phyloP scores from a whole-genome alignment of 169 alveolate species.

The Plasmodium berghei region DNA sequence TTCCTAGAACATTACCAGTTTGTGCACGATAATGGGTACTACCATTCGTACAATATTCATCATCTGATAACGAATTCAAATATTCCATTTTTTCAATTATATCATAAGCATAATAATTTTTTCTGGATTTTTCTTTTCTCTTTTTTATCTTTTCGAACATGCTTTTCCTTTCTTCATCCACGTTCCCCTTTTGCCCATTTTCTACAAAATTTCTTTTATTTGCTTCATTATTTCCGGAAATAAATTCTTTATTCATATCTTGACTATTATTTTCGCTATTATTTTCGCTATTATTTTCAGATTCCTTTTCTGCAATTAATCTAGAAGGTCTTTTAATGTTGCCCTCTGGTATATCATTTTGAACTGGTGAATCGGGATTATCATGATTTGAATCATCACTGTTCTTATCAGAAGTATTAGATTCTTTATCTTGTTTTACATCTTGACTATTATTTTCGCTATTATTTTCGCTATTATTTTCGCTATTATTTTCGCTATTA shows the following conservation, averaged over 20 bases:
- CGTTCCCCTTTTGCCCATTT: neutral
- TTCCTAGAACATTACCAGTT: neutral
- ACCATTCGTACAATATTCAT: neutral
- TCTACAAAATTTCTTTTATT: neutral
- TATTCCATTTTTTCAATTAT: conserved; percentile 8
- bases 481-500: neutral
- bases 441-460: neutral
- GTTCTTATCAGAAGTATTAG: neutral
- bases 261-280: neutral
- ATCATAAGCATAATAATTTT: conserved; percentile 3
- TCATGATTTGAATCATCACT: neutral
- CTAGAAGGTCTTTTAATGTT: no score
- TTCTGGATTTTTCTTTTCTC: neutral
- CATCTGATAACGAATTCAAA: neutral
- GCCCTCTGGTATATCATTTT: no score
- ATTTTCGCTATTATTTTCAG: no score
- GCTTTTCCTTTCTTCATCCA: neutral
- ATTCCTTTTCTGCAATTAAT: no score
- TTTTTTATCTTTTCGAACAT: no score
- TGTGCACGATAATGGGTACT: neutral
- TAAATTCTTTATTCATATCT: neutral
- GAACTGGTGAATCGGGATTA: no score
- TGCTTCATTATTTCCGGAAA: neutral
- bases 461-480: neutral
- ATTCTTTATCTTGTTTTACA: neutral